Percentiles rank a stretch among this genome's conserved stretches.
Evolutionary conservation across 148 eudicot species (phyloP).

Genomic region (Agrostemma githago): DNA sequence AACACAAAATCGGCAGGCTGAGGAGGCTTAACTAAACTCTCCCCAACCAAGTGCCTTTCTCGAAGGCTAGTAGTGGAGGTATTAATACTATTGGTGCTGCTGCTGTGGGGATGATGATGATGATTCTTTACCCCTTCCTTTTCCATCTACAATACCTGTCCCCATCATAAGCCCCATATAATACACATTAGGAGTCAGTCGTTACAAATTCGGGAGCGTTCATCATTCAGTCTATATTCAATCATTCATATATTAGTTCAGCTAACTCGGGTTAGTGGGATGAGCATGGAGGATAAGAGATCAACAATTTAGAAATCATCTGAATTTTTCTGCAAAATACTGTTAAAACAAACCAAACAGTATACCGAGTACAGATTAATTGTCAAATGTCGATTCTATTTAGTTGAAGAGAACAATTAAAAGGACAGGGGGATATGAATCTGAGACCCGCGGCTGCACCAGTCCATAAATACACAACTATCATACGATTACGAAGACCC

Average conservation of each 20-base stretch:
- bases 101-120: constrained; percentile 30
- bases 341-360: neutral
- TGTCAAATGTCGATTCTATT: neutral
- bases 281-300: constrained; percentile 1
- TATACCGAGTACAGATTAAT: neutral
- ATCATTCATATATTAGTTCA: constrained; percentile 2
- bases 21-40: constrained; percentile 33
- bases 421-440: neutral
- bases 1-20: constrained; percentile 54
- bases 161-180: constrained; percentile 19
- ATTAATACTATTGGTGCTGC: constrained; percentile 15
- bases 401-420: no score
- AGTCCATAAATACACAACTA: neutral
- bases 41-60: constrained; percentile 27
- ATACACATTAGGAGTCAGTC: constrained; percentile 9
- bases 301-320: neutral
- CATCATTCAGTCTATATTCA: constrained; percentile 6
- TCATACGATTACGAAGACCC: no score
- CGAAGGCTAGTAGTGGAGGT: constrained; percentile 25
- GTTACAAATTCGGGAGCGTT: neutral
- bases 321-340: neutral
- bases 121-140: constrained; percentile 35
- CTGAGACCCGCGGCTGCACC: neutral
- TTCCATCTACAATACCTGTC: constrained; percentile 39
- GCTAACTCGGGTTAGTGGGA: constrained; percentile 20